Base-by-base conservation (phyloP, 176 grass and related monocot genomes). In the Oryza nivara region DNA sequence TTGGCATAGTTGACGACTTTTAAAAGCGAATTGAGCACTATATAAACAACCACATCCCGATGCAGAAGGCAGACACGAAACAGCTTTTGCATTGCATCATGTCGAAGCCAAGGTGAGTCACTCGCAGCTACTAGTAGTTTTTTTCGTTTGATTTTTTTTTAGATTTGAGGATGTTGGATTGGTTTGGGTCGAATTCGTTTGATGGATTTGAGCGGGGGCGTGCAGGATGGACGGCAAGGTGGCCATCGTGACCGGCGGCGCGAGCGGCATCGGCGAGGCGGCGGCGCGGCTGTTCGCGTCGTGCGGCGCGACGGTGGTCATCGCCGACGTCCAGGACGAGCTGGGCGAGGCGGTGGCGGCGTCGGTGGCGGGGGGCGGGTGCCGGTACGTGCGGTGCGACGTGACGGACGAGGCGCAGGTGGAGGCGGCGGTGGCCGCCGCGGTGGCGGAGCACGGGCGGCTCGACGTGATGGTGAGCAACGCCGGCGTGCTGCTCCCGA, bases 391-490 rank as follows among this genome's bases (percentile, higher is more conserved):
- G 78, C 92, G 83, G 6, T 97, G 95, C 80, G 90, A 97, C 83
- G 88, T 97, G 49, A 89, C 86, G 46, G 86, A 92, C 48, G 95
- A 97, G 82, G 70, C 67, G n/a, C 86, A 97, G 79, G 92, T 97
- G 68, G 90, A 91, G 73, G 89, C 67, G 3, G 44, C 84, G 46
- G 92, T 92, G 70, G 85, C 36, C 8, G 73, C 68, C 5, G 86
- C 48, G 10, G 83, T 94, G 47, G 70, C 87, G 0, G 84, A 80
- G 69, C 71, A 94, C 77, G 92, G 94, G 54, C 88, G 90, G n/a
- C 86, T 97, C 0, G 92, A 97, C 80, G 80, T 94, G 13, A 94
- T 97, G 92, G 71, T 88, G 35, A 97, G 89, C 89, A 97, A 97
- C 87, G 94, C 92, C 11, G 92, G 94, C 12, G 85, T 94, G 80